Base-by-base conservation (phyloP, 805 yeast species). In the Cyberlindnera maritima region DNA sequence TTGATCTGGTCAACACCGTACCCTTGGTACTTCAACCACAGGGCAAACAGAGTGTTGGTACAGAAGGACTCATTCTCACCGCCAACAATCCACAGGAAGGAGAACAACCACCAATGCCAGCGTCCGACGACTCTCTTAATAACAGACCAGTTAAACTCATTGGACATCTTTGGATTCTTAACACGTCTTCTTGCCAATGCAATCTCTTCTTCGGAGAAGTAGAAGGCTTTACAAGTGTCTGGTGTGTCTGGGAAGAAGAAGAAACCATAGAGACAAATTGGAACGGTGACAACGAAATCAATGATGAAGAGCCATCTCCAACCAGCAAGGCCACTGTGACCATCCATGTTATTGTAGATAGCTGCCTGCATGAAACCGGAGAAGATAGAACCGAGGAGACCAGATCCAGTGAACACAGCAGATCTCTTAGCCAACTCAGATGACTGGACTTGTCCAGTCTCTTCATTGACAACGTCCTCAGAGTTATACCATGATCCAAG, bases 271-370 rank as follows among this genome's bases (percentile, higher is more conserved):
- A 80, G 32, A 4, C 77, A 75, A 44, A 81, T 74, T 2, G 85
- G 85, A 6, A 81, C 54, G 1, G 86, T 80, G 39, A 81, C 70
- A 19, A 78, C 54, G 53, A 79, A 80, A 62, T 81, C 85, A 51
- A 81, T 77, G 38, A 82, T 76, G 57, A 80, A 82, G 15, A 81
- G 57, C 86, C 86, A 81, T 63, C 82, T 71, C 85, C 85, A 81
- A 10, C 86, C 86, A 2, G 72, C 69, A 14, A 80, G 60, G 0
- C 46, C 77, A 75, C 53, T 75, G 17, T 33, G 28, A 20, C 49
- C 50, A 39, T 56, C 69, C 69, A 79, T 66, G 53, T 70, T 68
- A 21, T 59, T 63, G 55, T 70, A 72, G 33, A 79, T 78, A 2
- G 79, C 76, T 18, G 75, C 72, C 57, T 79, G 84, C 75, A 80